These are phyloP conservation scores for Salvia splendens DNA, from an alignment of 257 asterid species.

Conservation along the genomic window DNA sequence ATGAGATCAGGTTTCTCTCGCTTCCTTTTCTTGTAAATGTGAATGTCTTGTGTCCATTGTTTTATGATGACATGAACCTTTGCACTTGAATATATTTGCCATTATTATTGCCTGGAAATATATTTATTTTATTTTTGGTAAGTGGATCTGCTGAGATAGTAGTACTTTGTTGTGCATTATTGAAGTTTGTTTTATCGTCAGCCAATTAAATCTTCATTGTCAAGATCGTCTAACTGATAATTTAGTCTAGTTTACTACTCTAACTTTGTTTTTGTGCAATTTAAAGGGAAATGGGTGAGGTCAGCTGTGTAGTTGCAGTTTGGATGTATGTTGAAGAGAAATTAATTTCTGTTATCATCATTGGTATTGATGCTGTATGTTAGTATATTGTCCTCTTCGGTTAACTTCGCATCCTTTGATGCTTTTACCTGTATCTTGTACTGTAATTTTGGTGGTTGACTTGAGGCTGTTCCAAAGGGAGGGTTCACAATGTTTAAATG, in stretches of 20 bases:
- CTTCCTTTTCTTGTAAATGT: not conserved
- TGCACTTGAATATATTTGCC: not conserved
- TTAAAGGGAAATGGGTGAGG: slow-evolving; percentile 37
- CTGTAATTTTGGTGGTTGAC: not conserved
- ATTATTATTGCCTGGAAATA: slow-evolving; percentile 3
- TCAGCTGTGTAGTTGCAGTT: slow-evolving; percentile 38
- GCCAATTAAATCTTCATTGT: slow-evolving; percentile 31
- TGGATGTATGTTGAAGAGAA: slow-evolving; percentile 34
- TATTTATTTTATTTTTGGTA: slow-evolving; percentile 19
- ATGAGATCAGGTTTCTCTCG: not conserved
- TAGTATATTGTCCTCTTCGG: not conserved
- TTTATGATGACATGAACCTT: slow-evolving; percentile 4
- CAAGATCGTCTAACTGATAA: slow-evolving; percentile 37
- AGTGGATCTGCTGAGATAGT: slow-evolving; percentile 24
- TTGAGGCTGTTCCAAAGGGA: not conserved
- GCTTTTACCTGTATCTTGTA: slow-evolving; percentile 11
- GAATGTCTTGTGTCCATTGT: slow-evolving; percentile 2
- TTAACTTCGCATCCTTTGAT: slow-evolving; percentile 5
- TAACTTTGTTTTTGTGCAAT: slow-evolving; percentile 39
- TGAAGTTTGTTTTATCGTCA: slow-evolving; percentile 27
- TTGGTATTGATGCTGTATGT: not conserved
- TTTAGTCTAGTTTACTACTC: slow-evolving; percentile 16
- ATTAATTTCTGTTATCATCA: slow-evolving; percentile 23
- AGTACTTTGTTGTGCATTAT: not conserved
- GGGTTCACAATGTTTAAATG: not conserved